Conservation (phyloP, 306 rosid species). For the Rosa multiflora region DNA sequence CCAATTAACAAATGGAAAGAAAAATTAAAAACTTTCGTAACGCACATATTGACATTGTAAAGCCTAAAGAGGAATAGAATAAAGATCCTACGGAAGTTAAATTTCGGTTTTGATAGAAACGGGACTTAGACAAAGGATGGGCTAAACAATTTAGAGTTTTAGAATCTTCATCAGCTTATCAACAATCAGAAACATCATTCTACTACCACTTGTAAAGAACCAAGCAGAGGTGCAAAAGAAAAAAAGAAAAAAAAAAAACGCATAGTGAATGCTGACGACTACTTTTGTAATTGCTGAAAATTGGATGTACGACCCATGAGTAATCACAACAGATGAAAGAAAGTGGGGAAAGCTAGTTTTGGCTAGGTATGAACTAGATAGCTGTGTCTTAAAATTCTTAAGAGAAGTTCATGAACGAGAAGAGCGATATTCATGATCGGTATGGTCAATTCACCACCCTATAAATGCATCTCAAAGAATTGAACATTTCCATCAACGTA, state of each 20-base stretch:
- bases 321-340: background rate
- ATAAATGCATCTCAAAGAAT: slow-evolving; percentile 3
- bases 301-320: background rate
- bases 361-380: background rate
- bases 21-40: background rate
- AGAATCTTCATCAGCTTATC: background rate
- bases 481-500: background rate
- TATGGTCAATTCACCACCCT: background rate
- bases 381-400: background rate
- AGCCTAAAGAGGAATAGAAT: background rate
- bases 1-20: background rate
- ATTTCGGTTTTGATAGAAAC: background rate
- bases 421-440: background rate
- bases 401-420: slow-evolving; percentile 2
- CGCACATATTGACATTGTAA: background rate
- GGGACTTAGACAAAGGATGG: background rate
- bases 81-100: background rate
- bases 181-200: slow-evolving; percentile 1
- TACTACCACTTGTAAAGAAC: background rate
- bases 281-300: slow-evolving; percentile 5
- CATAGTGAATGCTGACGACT: background rate
- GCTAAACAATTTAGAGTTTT: background rate
- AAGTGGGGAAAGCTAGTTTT: background rate
- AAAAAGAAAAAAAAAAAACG: background rate
- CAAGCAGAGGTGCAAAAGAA: background rate